A percentile compares a stretch with the other conserved stretches of the same genome.
These are phyloP conservation scores for Podaxis sp. DNA, from an alignment of 768 basidiomycete genomes.

Conservation along the genomic window DNA sequence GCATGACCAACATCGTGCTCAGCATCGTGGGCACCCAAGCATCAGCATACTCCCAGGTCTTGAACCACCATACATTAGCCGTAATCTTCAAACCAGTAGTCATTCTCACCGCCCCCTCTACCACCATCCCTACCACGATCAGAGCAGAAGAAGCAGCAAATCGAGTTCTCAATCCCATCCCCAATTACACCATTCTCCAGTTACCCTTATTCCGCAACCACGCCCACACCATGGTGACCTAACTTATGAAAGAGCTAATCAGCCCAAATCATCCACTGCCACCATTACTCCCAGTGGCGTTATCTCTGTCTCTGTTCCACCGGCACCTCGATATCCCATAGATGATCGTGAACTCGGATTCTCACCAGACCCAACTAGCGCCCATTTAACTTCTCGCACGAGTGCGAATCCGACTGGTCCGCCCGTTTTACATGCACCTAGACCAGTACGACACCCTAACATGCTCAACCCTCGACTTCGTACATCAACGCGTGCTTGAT, in stretches of 20 bases:
- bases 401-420: not conserved
- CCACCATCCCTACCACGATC: not conserved
- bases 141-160: not conserved
- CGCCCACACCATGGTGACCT: not conserved
- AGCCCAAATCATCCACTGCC: not conserved
- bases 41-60: not conserved
- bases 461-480: constrained; percentile 8
- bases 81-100: not conserved
- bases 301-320: constrained; percentile 6
- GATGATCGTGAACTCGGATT: not conserved
- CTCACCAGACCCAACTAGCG: not conserved
- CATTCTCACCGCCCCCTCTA: not conserved
- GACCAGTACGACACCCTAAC: not conserved
- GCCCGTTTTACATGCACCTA: not conserved
- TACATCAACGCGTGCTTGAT: constrained; percentile 12
- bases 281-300: not conserved
- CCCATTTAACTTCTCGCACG: not conserved
- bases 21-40: constrained; percentile 1
- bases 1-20: not conserved
- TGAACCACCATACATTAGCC: constrained; percentile 6
- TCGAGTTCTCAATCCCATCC: constrained; percentile 3
- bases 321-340: not conserved
- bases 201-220: constrained; percentile 2
- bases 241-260: not conserved
- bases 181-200: constrained; percentile 9